A percentile compares a stretch with the other conserved stretches of the same genome.
These are phyloP conservation scores for Plasmodium gaboni DNA, from an alignment of 169 alveolate species.

Conservation along the genomic window DNA sequence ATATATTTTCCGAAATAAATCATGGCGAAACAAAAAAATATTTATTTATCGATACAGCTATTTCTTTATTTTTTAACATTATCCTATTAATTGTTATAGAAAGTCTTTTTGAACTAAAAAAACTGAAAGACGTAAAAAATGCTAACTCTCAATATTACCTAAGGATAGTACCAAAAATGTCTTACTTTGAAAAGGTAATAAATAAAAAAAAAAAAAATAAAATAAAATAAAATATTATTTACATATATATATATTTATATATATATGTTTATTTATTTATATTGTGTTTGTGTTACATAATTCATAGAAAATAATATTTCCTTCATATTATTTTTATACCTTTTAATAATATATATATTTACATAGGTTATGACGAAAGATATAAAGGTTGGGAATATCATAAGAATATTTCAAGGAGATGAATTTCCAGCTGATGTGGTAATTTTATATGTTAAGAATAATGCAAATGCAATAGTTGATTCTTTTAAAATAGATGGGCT, in stretches of 20 bases:
- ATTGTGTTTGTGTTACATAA: too few relatives aligned
- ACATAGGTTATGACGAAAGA: conserved; percentile 74
- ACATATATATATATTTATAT: too few relatives aligned
- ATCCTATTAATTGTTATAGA: conserved; percentile 54
- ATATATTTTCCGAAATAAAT: conserved; percentile 66
- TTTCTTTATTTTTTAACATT: conserved; percentile 44
- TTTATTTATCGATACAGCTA: conserved; percentile 46
- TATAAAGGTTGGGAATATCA: conserved; percentile 73
- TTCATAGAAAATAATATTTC: too few relatives aligned
- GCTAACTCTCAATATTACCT: conserved; percentile 75
- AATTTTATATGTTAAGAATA: conserved; percentile 57
- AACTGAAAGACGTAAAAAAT: conserved; percentile 52
- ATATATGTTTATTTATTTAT: too few relatives aligned
- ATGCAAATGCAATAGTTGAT: conserved; percentile 65
- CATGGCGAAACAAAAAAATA: conserved; percentile 35
- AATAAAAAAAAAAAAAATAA: not conserved
- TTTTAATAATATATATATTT: not conserved
- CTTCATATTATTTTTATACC: not conserved
- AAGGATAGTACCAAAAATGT: conserved; percentile 74
- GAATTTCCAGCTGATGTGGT: conserved; percentile 77
- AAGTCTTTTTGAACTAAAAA: conserved; percentile 59
- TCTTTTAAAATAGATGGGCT: conserved; percentile 72
- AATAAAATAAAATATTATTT: conserved; percentile 1
- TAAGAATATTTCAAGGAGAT: conserved; percentile 58
- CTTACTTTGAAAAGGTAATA: conserved; percentile 66